Evolutionary conservation across 2,329 filamentous ascomycete genomes (phyloP).

Genomic region (Ophiobolus disseminans): DNA sequence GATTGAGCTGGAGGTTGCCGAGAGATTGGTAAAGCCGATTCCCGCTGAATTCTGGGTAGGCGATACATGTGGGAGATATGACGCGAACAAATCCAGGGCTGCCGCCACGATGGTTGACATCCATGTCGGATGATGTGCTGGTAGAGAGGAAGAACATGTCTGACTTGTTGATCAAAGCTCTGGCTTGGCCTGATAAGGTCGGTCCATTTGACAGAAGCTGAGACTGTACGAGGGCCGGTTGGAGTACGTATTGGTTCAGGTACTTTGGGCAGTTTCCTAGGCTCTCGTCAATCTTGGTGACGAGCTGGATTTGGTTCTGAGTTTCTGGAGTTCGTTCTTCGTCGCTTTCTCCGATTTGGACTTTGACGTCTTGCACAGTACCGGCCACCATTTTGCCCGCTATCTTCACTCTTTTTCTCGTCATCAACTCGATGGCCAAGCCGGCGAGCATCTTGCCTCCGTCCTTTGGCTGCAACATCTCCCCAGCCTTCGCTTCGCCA

Average conservation of each 20-base stretch:
- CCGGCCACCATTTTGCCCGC: slow-evolving; percentile 73
- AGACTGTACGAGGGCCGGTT: slow-evolving; percentile 62
- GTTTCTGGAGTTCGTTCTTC: slow-evolving; percentile 23
- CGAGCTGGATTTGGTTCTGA: slow-evolving; percentile 61
- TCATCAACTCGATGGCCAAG: slow-evolving; percentile 69
- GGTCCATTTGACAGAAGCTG: slow-evolving; percentile 57
- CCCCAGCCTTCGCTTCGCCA: slow-evolving; percentile 53
- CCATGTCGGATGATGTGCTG: slow-evolving; percentile 71
- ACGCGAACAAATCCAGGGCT: slow-evolving; percentile 76
- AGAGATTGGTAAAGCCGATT: slow-evolving; percentile 85
- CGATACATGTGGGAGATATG: slow-evolving; percentile 65
- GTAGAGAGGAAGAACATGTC: slow-evolving; percentile 83
- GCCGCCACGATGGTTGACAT: slow-evolving; percentile 83
- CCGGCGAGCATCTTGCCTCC: slow-evolving; percentile 65
- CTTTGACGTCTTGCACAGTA: slow-evolving; percentile 53
- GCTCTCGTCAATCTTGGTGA: slow-evolving; percentile 73
- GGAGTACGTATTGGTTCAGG: slow-evolving; percentile 74
- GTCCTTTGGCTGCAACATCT: slow-evolving; percentile 46
- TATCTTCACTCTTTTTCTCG: slow-evolving; percentile 75
- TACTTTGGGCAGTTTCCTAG: slow-evolving; percentile 89
- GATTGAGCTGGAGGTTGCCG: slow-evolving; percentile 74
- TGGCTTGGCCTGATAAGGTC: slow-evolving; percentile 61
- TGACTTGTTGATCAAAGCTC: slow-evolving; percentile 66
- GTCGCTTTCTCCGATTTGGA: slow-evolving; percentile 33
- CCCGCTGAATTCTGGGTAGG: slow-evolving; percentile 85